Percentiles rank a stretch among this genome's conserved stretches.
Evolutionary conservation across 73 alveolate species (phyloP).

Genomic region (Paramecium tetraurelia): DNA sequence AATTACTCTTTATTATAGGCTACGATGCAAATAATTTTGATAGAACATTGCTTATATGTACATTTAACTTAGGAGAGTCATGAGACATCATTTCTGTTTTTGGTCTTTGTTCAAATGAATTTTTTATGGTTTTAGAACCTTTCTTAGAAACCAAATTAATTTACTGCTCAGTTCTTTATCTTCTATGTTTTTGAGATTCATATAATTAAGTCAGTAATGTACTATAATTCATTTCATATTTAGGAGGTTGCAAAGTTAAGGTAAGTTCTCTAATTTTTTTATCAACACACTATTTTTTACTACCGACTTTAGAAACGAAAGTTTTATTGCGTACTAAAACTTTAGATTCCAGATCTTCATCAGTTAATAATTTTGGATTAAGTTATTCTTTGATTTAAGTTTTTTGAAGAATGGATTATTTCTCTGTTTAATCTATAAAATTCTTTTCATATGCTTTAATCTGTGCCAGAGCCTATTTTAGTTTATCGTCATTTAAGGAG

Average conservation of each 20-base stretch:
- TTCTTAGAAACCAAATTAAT: background rate
- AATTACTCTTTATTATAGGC: background rate
- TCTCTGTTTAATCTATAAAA: slow-evolving; percentile 18
- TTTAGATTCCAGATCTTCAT: background rate
- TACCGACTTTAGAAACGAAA: background rate
- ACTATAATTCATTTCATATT: background rate
- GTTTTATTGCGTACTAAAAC: background rate
- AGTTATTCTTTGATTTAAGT: slow-evolving; percentile 6
- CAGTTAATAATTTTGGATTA: background rate
- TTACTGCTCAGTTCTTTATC: background rate
- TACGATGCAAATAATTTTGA: background rate
- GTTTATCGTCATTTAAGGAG: background rate
- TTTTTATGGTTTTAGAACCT: background rate
- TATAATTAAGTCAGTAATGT: background rate
- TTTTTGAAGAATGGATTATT: background rate
- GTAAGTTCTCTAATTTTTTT: background rate
- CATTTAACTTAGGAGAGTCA: background rate
- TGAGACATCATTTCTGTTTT: background rate
- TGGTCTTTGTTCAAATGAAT: background rate
- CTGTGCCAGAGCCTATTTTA: background rate
- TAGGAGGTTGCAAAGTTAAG: slow-evolving; percentile 6
- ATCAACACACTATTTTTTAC: background rate
- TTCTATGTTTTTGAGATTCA: background rate
- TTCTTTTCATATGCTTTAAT: slow-evolving; percentile 2
- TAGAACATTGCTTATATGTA: background rate